Conservation (phyloP, 352 stramenopile genomes). For the Phytophthora colocasiae region DNA sequence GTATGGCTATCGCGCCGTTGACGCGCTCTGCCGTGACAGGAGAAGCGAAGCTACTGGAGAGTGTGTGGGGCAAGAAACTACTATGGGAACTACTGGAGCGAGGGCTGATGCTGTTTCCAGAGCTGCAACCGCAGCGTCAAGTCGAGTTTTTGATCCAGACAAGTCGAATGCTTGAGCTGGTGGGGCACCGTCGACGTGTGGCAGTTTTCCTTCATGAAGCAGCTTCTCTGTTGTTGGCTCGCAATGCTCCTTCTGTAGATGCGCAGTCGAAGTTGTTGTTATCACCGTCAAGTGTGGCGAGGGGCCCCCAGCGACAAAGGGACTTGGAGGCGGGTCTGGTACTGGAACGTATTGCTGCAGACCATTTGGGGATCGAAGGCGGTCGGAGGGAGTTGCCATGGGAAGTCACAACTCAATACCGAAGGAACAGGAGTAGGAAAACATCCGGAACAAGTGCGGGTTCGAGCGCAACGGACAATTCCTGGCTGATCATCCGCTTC, state of each 20-base stretch:
- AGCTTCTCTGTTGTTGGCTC: conserved; percentile 48
- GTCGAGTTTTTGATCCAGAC: conserved; percentile 72
- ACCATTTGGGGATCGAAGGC: conserved; percentile 53
- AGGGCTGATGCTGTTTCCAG: conserved; percentile 57
- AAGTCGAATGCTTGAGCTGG: conserved; percentile 69
- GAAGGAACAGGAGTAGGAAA: conserved; percentile 32
- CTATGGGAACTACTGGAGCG: conserved; percentile 75
- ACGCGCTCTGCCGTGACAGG: conserved; percentile 21
- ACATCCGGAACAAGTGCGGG: conserved; percentile 5
- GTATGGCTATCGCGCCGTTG: conserved; percentile 39
- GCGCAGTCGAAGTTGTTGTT: conserved; percentile 23
- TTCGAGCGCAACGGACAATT: conserved; percentile 34
- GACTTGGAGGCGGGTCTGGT: conserved; percentile 70
- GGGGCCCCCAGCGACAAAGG: conserved; percentile 37
- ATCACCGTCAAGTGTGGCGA: conserved; percentile 32
- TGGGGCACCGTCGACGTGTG: conserved; percentile 69
- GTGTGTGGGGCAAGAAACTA: conserved; percentile 73
- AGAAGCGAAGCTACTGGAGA: conserved; percentile 57
- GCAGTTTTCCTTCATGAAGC: conserved; percentile 82
- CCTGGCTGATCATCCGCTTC: conserved; percentile 79
- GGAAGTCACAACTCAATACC: conserved; percentile 57
- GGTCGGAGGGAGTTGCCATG: conserved; percentile 28
- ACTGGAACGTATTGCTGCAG: conserved; percentile 60
- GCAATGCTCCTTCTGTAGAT: conserved; percentile 32
- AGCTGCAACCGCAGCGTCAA: conserved; percentile 57